Evolutionary conservation across 495 filamentous ascomycete species (phyloP), one percentile per base, ranked within the genome.

Genomic region (Sordaria brevicollis): DNA sequence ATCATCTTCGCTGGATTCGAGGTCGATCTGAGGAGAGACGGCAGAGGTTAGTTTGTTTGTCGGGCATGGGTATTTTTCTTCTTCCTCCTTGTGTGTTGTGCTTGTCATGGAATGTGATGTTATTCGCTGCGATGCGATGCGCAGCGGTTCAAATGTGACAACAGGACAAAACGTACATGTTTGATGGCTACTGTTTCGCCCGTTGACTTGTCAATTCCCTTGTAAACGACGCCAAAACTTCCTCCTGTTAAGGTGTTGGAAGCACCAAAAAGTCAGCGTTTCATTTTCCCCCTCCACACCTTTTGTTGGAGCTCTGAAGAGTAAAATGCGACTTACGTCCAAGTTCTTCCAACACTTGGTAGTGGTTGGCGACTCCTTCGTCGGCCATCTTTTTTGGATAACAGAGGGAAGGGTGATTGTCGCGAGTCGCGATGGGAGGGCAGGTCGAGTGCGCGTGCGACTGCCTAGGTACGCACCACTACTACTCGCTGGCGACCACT

Each of bases 1-100:
- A 77, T 99, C 95, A 80, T 99, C 95, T 78, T 96, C 95, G 79
- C 91, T 97, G 49, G 93, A 96, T 79, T 99, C 95, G 73, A 99
- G 91, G 82, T 99, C 95, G 79, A 99, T 99, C 92, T 97, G 75
- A n/a, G n/a, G 70, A 57, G 31, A 66, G 68, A 39, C 71, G 72
- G 39, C 57, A 36, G 68, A 43, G 54, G 71, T 69, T 68, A 43
- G 77, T 78, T 74, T 80, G 77, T 29, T n/a, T 39, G 66, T 41
- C 37, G 67, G 29, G 35, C 29, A 13, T 8, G 15, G 3, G 10
- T 7, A 39, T 3, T 21, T 13, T 25, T 31, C 10, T n/a, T 19
- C n/a, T n/a, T n/a, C n/a, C n/a, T 34, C 5, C 13, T 25, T 25
- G 21, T 38, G 37, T 67, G 5, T 34, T 67, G 54, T 8, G n/a